phyloP scores from a whole-genome alignment of 441 rosid species.

The Populus hybrid region DNA sequence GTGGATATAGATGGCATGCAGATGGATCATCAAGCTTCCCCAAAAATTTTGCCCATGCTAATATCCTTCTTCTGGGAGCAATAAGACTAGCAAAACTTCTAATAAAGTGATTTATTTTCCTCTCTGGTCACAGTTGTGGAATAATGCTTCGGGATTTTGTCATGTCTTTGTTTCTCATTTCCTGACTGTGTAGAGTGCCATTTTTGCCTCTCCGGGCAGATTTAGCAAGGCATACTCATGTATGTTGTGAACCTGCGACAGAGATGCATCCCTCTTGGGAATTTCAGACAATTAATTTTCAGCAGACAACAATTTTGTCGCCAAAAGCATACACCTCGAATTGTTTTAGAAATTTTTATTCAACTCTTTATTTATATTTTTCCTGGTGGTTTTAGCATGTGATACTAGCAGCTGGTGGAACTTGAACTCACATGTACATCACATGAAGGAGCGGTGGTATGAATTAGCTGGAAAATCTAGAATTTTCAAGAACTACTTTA shows the following conservation, averaged over 20 bases:
- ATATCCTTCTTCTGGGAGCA: constrained; percentile 17
- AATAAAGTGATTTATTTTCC: not conserved
- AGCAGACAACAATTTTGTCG: not conserved
- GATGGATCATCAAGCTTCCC: constrained; percentile 15
- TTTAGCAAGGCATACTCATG: not conserved
- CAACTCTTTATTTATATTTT: too few relatives aligned
- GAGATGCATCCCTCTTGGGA: not conserved
- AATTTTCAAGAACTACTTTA: not conserved
- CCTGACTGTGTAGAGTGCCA: constrained; percentile 77
- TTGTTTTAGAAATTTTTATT: not conserved
- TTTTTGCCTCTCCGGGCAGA: constrained; percentile 72
- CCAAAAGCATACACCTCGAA: not conserved
- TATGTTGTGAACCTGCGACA: not conserved
- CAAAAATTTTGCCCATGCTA: constrained; percentile 32
- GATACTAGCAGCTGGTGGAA: too few relatives aligned
- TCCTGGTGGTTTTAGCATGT: too few relatives aligned
- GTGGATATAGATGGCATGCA: constrained; percentile 40
- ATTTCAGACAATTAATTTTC: not conserved
- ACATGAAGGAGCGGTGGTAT: too few relatives aligned
- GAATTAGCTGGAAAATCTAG: too few relatives aligned
- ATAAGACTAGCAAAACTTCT: constrained; percentile 20
- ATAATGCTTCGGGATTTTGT: not conserved
- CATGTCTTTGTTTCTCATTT: not conserved
- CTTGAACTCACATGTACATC: too few relatives aligned
- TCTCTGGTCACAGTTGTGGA: not conserved